Evolutionary conservation across 2,329 filamentous ascomycete genomes (phyloP).

Genomic region (Endoconidiophora laricicola): DNA sequence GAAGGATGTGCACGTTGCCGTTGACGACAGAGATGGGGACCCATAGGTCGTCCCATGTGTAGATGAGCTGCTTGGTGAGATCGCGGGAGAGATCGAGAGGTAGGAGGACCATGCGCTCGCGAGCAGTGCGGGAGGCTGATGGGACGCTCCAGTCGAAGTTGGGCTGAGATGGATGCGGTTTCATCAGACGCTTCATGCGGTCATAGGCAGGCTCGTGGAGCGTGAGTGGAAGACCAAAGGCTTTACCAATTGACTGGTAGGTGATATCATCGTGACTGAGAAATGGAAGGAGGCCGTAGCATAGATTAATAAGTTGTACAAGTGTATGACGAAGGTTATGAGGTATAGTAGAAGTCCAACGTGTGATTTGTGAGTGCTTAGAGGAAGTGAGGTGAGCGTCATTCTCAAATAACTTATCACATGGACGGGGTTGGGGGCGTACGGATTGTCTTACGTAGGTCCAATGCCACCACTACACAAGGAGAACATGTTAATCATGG

Average conservation of each 20-base stretch:
- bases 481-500: constrained; percentile 8
- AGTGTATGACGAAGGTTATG: too few species aligned
- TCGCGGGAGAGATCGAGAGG: constrained; percentile 55
- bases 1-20: constrained; percentile 82
- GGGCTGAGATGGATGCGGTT: constrained; percentile 53
- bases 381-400: too few species aligned
- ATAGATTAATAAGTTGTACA: not conserved
- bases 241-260: constrained; percentile 83
- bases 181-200: constrained; percentile 70
- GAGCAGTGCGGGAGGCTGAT: constrained; percentile 60
- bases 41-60: constrained; percentile 70
- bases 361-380: too few species aligned
- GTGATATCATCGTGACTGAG: constrained; percentile 90
- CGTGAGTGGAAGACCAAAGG: constrained; percentile 60
- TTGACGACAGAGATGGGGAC: constrained; percentile 81
- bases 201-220: constrained; percentile 62
- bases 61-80: constrained; percentile 56
- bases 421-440: too few species aligned
- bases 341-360: too few species aligned
- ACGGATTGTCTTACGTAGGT: constrained; percentile 51
- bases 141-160: constrained; percentile 75
- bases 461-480: constrained; percentile 65
- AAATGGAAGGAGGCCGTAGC: not conserved
- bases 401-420: too few species aligned
- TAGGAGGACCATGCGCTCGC: constrained; percentile 77